Base-by-base conservation (phyloP, 202 grass and related monocot genomes). In the Schoenoplectus triqueter region DNA sequence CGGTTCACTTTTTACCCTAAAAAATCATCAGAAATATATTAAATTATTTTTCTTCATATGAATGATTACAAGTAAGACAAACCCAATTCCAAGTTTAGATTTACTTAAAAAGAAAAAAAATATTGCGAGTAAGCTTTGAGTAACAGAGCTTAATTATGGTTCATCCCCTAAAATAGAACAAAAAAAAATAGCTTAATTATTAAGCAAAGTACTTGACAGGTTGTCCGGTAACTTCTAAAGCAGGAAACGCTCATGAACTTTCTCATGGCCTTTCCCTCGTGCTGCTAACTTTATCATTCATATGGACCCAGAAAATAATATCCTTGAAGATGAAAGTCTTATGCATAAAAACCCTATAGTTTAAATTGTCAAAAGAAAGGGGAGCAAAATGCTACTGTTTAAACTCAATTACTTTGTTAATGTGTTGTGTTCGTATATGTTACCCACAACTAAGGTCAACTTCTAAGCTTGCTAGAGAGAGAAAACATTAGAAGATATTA, bases 141-240 rank as follows among this genome's bases (percentile, higher is more conserved):
- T 18, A 72, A 76, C 11, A 76, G 73, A 76, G 73, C 50, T 15
- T 56, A 76, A 76, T 76, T 40, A 76, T 76, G 19, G 50, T 76
- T 40, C 73, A 76, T 56, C 21, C 73, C 9, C 10, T 47, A 52
- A 77, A 56, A 59, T 77, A 67, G 49, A 67, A 52, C 19, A 40
- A 31, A 69, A 69, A 66, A 31, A 31, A 31, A 51, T 42, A 4
- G 45, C 80, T 82, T 69, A 68, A 82, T 82, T 51, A 82, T 67
- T 64, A 82, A 82, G 80, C 62, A 82, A 82, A 69, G 80, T 68
- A 82, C 64, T 77, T 55, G 80, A 82, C 64, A 82, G 64, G 64
- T 40, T 82, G 80, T 48, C 63, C 64, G 14, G 80, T 82, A 69
- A 82, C 80, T 82, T 82, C 80, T 50, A 69, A 82, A 69, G 64